phyloP scores from a whole-genome alignment of 768 basidiomycete genomes.

The Boletus subparvulus region DNA sequence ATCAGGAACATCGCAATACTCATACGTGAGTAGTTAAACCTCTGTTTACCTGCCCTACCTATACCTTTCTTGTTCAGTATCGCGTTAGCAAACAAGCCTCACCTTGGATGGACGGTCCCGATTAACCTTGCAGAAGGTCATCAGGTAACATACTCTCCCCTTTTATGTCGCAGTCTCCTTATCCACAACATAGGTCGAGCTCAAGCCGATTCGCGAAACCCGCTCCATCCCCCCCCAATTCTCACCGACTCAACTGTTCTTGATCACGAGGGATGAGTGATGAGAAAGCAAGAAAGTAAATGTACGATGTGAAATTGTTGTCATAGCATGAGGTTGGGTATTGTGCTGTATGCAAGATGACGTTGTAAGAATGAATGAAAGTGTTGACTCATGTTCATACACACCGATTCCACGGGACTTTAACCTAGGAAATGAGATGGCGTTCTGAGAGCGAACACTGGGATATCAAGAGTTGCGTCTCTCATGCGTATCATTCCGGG shows the following conservation, averaged over 20 bases:
- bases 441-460: no score
- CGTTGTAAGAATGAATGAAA: no score
- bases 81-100: neutral
- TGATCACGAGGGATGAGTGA: fast-evolving
- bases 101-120: neutral
- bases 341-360: neutral
- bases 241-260: neutral
- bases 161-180: neutral
- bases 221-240: neutral
- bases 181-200: neutral
- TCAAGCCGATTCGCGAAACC: neutral
- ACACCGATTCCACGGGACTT: no score
- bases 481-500: no score
- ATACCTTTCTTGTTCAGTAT: neutral
- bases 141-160: neutral
- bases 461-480: no score
- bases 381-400: no score
- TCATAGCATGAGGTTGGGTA: neutral
- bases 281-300: neutral
- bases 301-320: neutral
- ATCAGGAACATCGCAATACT: neutral
- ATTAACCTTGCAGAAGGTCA: fast-evolving
- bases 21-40: neutral
- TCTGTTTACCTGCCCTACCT: neutral
- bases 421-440: no score